Evolutionary conservation across 805 yeast species (phyloP), one percentile per base, ranked within the genome.

Genomic region (Cyberlindnera saturnus): DNA sequence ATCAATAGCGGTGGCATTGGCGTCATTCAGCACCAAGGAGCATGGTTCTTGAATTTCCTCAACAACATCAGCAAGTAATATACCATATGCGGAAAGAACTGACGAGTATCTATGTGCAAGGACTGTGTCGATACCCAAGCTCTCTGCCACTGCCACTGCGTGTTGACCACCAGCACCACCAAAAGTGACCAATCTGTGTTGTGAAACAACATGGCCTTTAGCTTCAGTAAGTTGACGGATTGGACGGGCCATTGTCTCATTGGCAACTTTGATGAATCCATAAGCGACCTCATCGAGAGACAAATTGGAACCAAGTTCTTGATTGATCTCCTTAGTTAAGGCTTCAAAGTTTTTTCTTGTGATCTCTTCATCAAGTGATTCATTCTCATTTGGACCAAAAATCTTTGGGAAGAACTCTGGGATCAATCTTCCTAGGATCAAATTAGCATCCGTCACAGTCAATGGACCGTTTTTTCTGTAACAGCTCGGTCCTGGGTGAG

Each of bases 141-240:
- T 71, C 44, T 76, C 71, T 1, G 95, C 95, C 31, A 88, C 80
- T 9, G 85, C 80, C 39, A 77, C 80, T 3, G 93, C 90, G 62
- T 86, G 90, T 63, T 88, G 96, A 8, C 96, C 96, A 42, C 96
- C 96, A 20, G 95, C 95, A 39, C 96, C 96, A 38, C 96, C 96
- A 64, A 88, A 88, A 3, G 91, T 75, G 1, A 89, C 95, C 46
- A 88, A 64, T 45, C 82, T 66, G 60, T 88, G 96, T 10, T 74
- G 67, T 9, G 83, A 60, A 0, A 80, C 72, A 34, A 76, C 71
- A 56, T 80, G 79, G 5, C 96, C 96, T 56, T 81, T 86, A 2
- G 91, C 86, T 59, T 87, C 96, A 0, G 96, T 87, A 41, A 88
- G 65, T 34, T 84, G 81, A 45, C 96, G 72, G 42, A 88, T 85